Conservation (phyloP, 148 eudicot genomes). For the Selenicereus undatus region DNA sequence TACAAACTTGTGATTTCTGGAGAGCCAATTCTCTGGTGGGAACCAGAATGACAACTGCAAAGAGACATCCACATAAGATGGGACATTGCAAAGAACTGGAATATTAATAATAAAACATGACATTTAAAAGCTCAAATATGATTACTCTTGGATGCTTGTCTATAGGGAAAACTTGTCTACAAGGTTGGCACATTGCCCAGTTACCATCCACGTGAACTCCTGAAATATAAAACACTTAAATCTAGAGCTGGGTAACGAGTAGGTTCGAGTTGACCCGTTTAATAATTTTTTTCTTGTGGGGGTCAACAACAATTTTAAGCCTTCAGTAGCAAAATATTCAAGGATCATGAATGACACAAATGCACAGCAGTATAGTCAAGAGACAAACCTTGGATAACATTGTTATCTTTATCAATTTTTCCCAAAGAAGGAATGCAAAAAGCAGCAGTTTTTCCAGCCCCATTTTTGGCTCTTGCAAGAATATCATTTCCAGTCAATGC, state of each 20-base stretch:
- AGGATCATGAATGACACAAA: background rate
- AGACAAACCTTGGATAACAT: slow-evolving; percentile 77
- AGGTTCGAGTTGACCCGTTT: too few species aligned
- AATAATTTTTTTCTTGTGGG: too few species aligned
- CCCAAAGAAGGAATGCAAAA: slow-evolving; percentile 82
- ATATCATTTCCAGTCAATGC: slow-evolving; percentile 84
- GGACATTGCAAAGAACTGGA: background rate
- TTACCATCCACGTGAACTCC: too few species aligned
- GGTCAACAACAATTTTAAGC: background rate
- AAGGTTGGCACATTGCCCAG: too few species aligned
- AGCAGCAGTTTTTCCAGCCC: slow-evolving; percentile 91
- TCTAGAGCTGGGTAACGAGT: too few species aligned
- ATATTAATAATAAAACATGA: background rate
- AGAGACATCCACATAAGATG: too few species aligned
- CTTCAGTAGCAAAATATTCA: background rate
- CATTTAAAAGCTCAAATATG: background rate
- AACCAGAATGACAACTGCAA: too few species aligned
- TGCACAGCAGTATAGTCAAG: background rate
- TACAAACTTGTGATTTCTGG: too few species aligned
- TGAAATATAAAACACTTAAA: too few species aligned
- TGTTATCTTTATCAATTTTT: slow-evolving; percentile 74
- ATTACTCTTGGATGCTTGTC: background rate
- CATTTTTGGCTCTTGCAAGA: too few species aligned
- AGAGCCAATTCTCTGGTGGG: too few species aligned
- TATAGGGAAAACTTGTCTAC: too few species aligned